Evolutionary conservation across 768 basidiomycete species (phyloP).

Genomic region (Boletales sp.): DNA sequence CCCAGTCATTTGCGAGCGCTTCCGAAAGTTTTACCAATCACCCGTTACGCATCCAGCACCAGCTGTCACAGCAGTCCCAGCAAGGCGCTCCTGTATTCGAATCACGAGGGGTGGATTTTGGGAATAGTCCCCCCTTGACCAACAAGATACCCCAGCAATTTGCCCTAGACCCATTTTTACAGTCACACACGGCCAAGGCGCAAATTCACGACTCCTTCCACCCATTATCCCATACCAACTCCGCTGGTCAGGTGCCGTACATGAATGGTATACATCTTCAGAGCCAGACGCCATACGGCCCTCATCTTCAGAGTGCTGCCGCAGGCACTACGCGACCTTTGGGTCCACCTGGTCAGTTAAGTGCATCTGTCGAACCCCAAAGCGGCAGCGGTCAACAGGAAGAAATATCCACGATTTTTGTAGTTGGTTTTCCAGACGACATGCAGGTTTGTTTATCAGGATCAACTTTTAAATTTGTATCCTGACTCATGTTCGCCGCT

Average conservation of each 20-base stretch:
- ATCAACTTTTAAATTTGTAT: constrained; percentile 6
- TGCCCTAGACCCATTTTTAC: constrained; percentile 31
- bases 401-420: constrained; percentile 96
- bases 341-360: constrained; percentile 29
- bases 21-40: constrained; percentile 26
- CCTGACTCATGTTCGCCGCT: constrained; percentile 12
- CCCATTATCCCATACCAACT: constrained; percentile 30
- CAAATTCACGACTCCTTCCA: constrained; percentile 34
- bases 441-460: constrained; percentile 71
- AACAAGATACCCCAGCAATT: constrained; percentile 31
- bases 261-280: constrained; percentile 49
- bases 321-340: constrained; percentile 25
- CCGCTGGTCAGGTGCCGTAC: constrained; percentile 32
- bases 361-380: constrained; percentile 18
- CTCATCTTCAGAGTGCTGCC: constrained; percentile 48
- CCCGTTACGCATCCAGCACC: constrained; percentile 30
- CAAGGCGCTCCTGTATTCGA: constrained; percentile 26
- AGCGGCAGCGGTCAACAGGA: constrained; percentile 47
- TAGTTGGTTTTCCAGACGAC: constrained; percentile 98
- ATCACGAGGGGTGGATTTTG: constrained; percentile 33
- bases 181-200: constrained; percentile 25
- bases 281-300: constrained; percentile 74
- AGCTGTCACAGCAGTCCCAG: constrained; percentile 35
- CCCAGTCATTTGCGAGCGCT: constrained; percentile 23
- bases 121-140: constrained; percentile 21